These are phyloP conservation scores for Sonneratia caseolaris DNA, from an alignment of 345 rosid species.

Conservation along the genomic window DNA sequence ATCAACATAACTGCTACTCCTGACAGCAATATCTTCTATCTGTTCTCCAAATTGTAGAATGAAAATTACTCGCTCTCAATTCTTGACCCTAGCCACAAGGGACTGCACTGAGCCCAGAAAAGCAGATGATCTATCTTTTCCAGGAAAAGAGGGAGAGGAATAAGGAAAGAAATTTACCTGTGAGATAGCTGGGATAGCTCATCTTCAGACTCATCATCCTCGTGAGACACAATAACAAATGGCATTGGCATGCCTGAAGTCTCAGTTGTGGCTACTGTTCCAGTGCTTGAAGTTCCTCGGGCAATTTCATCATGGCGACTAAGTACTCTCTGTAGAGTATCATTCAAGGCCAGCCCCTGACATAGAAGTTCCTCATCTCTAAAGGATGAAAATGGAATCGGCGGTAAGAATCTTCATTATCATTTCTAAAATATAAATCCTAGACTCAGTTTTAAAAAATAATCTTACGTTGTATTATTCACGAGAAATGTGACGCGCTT, in stretches of 20 bases:
- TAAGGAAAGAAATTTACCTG: slow-evolving; percentile 31
- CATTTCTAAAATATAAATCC: neutral
- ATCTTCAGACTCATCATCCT: slow-evolving; percentile 86
- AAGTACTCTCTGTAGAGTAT: slow-evolving; percentile 78
- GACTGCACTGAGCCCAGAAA: too few relatives aligned
- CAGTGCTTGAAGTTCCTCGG: slow-evolving; percentile 37
- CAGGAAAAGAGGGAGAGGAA: neutral
- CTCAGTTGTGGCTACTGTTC: slow-evolving; percentile 15
- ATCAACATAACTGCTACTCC: neutral
- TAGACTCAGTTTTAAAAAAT: slow-evolving; percentile 8
- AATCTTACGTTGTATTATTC: slow-evolving; percentile 58
- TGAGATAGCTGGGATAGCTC: slow-evolving; percentile 72
- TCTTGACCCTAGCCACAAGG: too few relatives aligned
- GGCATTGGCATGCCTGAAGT: slow-evolving; percentile 50
- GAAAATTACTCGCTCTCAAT: too few relatives aligned
- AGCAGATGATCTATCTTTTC: too few relatives aligned
- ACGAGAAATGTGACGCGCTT: slow-evolving; percentile 80
- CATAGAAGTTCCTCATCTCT: slow-evolving; percentile 81
- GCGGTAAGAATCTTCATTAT: slow-evolving; percentile 7
- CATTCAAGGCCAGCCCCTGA: slow-evolving; percentile 82
- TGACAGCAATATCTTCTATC: neutral
- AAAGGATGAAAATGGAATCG: slow-evolving; percentile 13
- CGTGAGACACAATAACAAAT: slow-evolving; percentile 53
- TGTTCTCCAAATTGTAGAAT: neutral
- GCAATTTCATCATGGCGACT: slow-evolving; percentile 68